A percentile compares a stretch with the other conserved stretches of the same genome.
phyloP scores from a whole-genome alignment of 768 basidiomycete genomes.

The Leccinellum albellum region DNA sequence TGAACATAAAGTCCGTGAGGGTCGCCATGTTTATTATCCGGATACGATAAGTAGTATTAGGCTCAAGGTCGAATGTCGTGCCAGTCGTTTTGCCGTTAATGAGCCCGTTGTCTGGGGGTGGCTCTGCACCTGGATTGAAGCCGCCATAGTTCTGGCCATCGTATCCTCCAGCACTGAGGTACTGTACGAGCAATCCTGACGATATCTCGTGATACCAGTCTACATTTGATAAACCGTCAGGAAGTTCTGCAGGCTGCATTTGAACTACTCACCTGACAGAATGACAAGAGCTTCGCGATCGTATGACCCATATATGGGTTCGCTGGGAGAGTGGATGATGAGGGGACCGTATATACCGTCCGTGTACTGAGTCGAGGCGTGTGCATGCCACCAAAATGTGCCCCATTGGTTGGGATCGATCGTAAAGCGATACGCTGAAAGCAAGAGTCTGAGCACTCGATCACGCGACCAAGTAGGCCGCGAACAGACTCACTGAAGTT shows the following conservation, averaged over 20 bases:
- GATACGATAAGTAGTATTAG: slow-evolving; percentile 40
- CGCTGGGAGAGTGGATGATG: slow-evolving; percentile 40
- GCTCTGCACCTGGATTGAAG: slow-evolving; percentile 32
- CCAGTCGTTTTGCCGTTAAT: slow-evolving; percentile 30
- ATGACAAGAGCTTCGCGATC: slow-evolving; percentile 39
- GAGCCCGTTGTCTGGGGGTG: slow-evolving; percentile 37
- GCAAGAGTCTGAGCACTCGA: neutral
- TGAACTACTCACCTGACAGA: slow-evolving; percentile 29
- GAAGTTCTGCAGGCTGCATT: neutral
- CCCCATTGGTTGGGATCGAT: slow-evolving; percentile 40
- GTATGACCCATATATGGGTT: slow-evolving; percentile 32
- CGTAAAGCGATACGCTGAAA: slow-evolving; percentile 36
- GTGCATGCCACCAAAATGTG: slow-evolving; percentile 49
- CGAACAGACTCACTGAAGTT: slow-evolving; percentile 32
- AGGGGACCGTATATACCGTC: slow-evolving; percentile 50
- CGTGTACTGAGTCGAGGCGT: slow-evolving; percentile 38
- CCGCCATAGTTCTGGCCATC: slow-evolving; percentile 31
- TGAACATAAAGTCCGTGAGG: slow-evolving; percentile 44
- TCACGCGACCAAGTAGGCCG: neutral
- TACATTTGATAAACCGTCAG: neutral
- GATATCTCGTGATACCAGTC: slow-evolving; percentile 36
- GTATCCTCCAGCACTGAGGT: slow-evolving; percentile 23
- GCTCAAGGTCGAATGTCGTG: slow-evolving; percentile 31
- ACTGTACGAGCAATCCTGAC: slow-evolving; percentile 28
- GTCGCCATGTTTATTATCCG: slow-evolving; percentile 47